phyloP scores from a whole-genome alignment of 371 early-diverging fungal genomes.

The Rhizomucor miehei region DNA sequence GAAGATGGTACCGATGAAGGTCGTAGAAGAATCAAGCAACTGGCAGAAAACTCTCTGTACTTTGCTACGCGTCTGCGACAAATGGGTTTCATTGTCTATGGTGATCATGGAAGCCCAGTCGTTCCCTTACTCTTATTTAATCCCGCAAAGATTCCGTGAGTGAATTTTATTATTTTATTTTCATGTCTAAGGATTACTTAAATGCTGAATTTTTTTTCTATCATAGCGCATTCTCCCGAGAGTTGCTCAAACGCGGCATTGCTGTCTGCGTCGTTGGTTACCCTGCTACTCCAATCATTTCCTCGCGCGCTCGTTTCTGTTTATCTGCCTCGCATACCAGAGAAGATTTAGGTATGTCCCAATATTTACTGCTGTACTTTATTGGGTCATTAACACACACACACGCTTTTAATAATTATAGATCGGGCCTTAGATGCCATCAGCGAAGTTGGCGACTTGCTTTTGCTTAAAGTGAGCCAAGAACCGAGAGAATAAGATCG shows the following conservation, averaged over 20 bases:
- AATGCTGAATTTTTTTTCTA: no score
- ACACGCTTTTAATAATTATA: not conserved
- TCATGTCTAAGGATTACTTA: no score
- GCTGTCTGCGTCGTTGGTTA: constrained; percentile 98
- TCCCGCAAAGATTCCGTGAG: constrained; percentile 91
- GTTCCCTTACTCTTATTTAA: constrained; percentile 92
- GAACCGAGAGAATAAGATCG: no score
- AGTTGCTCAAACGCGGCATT: constrained; percentile 86
- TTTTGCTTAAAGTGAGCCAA: constrained; percentile 43
- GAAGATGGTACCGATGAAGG: constrained; percentile 87
- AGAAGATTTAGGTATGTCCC: constrained; percentile 78
- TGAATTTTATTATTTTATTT: not conserved
- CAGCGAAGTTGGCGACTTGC: constrained; percentile 55
- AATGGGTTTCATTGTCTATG: constrained; percentile 96
- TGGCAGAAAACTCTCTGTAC: constrained; percentile 85
- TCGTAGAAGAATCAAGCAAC: constrained; percentile 73
- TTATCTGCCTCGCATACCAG: constrained; percentile 93
- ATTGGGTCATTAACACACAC: not conserved
- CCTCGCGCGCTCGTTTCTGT: constrained; percentile 95
- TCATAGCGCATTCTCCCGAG: constrained; percentile 86
- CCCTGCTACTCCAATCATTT: constrained; percentile 95
- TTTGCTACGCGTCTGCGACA: constrained; percentile 80
- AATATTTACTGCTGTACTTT: not conserved
- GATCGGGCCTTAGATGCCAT: constrained; percentile 55
- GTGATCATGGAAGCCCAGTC: constrained; percentile 94